Evolutionary conservation across 2,329 filamentous ascomycete genomes (phyloP), one percentile per base, ranked within the genome.

Genomic region (Nemania diffusa): DNA sequence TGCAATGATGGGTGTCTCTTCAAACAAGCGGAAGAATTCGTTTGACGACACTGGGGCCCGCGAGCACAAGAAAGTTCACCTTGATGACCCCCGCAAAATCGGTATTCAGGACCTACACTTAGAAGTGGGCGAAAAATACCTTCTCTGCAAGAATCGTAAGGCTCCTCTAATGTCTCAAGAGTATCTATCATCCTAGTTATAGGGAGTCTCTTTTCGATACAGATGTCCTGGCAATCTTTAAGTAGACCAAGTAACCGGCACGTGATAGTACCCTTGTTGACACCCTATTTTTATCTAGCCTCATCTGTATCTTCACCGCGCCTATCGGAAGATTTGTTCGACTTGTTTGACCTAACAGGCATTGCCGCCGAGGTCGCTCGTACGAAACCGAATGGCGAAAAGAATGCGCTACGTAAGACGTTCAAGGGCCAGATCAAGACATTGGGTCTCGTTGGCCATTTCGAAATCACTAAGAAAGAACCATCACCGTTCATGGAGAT

Each of bases 391-490:
- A 89, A 89, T 75, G 88, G 88, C 71, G 86, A 89, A 77, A 90
- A 90, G 82, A 90, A 90, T 74, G 87, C 86, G 70, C 81, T 91
- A 56, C 84, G 88, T 27, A 90, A 90, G 76, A 90, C 88, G 17
- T 91, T 90, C 81, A 91, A 91, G 78, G 88, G 88, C 59, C 87
- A 90, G 71, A 88, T 91, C 76, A 90, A 90, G 81, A 85, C 84
- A 52, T 79, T 90, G 34, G 87, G 87, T 40, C 82, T 91, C 27
- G 84, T 84, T 60, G 88, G 88, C 9, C 85, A 88, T 66, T 91
- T 89, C 72, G 88, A 90, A 72, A 81, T 82, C 3, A 79, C 82
- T 29, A 88, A 88, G 79, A 85, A 87, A 72, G 85, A 88, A 48
- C 79, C 82, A 22, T 80, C 85, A 29, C 83, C 86, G n/a, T 83